These are phyloP conservation scores for Suillus plorans DNA, from an alignment of 768 basidiomycete species.

Conservation along the genomic window DNA sequence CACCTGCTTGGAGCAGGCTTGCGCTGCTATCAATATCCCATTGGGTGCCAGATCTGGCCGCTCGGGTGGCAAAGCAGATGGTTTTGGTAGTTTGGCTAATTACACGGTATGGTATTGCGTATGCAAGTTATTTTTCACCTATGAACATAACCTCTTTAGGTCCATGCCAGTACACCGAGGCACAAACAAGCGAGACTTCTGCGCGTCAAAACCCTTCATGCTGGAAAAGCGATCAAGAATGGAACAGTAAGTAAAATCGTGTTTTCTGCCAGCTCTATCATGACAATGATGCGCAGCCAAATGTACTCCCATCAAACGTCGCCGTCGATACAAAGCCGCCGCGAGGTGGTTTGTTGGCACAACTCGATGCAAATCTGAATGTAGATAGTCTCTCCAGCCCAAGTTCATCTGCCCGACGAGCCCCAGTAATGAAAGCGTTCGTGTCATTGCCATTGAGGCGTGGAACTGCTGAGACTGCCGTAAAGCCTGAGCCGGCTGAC, in stretches of 20 bases:
- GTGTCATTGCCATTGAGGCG: background rate
- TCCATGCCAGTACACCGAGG: conserved; percentile 17
- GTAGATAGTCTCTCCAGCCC: no score
- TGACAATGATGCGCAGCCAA: conserved; percentile 3
- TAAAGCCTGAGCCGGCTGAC: conserved; percentile 33
- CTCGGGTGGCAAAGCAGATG: conserved; percentile 38
- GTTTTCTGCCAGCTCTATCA: background rate
- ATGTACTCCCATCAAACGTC: conserved; percentile 2
- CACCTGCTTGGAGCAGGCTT: conserved; percentile 49
- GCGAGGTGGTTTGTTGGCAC: conserved; percentile 2
- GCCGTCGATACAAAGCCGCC: background rate
- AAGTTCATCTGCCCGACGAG: background rate
- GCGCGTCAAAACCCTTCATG: conserved; percentile 21
- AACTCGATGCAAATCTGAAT: conserved; percentile 8
- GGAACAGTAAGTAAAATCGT: background rate
- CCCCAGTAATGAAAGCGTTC: background rate
- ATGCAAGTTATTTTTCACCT: background rate
- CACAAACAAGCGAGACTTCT: conserved; percentile 24
- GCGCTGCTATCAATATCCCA: conserved; percentile 32
- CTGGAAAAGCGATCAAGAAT: conserved; percentile 6
- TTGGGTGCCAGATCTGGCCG: conserved; percentile 30
- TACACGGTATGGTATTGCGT: conserved; percentile 39
- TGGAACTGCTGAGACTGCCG: conserved; percentile 8
- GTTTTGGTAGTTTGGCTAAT: conserved; percentile 46
- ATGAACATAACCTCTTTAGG: background rate